phyloP scores from a whole-genome alignment of 805 yeast genomes.

The Scheffersomyces spartinae region DNA sequence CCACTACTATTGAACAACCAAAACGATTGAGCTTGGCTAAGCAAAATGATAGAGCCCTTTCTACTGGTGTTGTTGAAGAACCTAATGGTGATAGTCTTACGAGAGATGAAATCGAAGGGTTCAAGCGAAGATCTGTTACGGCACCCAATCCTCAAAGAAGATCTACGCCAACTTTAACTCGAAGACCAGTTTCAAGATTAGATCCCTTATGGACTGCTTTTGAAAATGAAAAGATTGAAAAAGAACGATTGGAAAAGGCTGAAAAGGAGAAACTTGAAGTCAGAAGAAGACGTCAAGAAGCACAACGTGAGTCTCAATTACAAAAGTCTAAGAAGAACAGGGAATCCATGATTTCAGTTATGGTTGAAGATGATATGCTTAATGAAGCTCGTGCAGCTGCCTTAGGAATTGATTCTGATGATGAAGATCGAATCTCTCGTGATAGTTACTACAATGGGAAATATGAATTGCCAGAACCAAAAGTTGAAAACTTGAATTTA shows the following conservation, averaged over 20 bases:
- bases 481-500: constrained; percentile 21
- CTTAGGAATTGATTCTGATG: constrained; percentile 3
- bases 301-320: constrained; percentile 3
- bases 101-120: constrained; percentile 30
- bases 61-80: constrained; percentile 17
- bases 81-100: constrained; percentile 25
- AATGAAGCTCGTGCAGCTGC: no score
- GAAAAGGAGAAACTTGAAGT: constrained; percentile 4
- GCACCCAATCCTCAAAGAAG: constrained; percentile 24
- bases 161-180: constrained; percentile 28
- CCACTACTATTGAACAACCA: constrained; percentile 15
- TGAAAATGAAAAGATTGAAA: constrained; percentile 34
- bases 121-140: constrained; percentile 37
- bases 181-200: constrained; percentile 44
- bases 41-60: constrained; percentile 15
- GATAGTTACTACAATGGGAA: constrained; percentile 9
- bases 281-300: constrained; percentile 6
- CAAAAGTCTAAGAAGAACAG: constrained; percentile 9
- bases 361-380: constrained; percentile 10
- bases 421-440: constrained; percentile 9
- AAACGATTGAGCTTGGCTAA: constrained; percentile 13
- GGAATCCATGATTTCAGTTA: constrained; percentile 21
- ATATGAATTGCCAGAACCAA: constrained; percentile 27
- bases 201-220: constrained; percentile 47
- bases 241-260: constrained; percentile 23